These are phyloP conservation scores for Coleophoma cylindrospora DNA, from an alignment of 2,329 filamentous ascomycete species.

Conservation along the genomic window DNA sequence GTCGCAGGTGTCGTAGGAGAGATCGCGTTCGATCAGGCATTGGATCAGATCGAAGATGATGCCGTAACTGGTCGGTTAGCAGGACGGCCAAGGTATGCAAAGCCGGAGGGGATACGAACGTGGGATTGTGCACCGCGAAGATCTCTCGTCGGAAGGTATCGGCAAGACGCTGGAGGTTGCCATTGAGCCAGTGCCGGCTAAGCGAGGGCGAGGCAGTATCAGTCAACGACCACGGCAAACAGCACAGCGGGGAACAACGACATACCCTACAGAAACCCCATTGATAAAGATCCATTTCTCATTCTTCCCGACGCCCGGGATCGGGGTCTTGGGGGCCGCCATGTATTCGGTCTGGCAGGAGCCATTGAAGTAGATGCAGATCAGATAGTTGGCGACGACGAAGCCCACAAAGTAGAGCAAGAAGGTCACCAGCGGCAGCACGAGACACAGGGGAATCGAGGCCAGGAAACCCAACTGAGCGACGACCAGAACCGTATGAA, in stretches of 20 bases:
- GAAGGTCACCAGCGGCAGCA: not conserved
- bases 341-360: conserved; percentile 4
- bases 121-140: conserved; percentile 68
- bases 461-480: conserved; percentile 50
- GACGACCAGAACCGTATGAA: conserved; percentile 52
- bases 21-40: conserved; percentile 69
- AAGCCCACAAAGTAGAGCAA: conserved; percentile 32
- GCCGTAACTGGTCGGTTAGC: conserved; percentile 36
- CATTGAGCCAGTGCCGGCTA: conserved; percentile 59
- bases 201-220: not conserved
- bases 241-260: not conserved
- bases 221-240: conserved; percentile 5
- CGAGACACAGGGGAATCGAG: not conserved
- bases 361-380: conserved; percentile 48
- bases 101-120: conserved; percentile 32
- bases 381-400: conserved; percentile 44
- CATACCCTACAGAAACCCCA: conserved; percentile 59
- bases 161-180: conserved; percentile 64
- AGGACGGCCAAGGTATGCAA: not conserved
- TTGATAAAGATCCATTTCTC: conserved; percentile 77
- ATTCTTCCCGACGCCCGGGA: conserved; percentile 47
- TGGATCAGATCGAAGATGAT: conserved; percentile 71
- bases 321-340: conserved; percentile 41
- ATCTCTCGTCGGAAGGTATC: conserved; percentile 65
- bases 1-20: conserved; percentile 64